Percentiles rank a stretch among this genome's conserved stretches.
Conservation (phyloP, 768 basidiomycete species). For the Mrakia blollopis region DNA sequence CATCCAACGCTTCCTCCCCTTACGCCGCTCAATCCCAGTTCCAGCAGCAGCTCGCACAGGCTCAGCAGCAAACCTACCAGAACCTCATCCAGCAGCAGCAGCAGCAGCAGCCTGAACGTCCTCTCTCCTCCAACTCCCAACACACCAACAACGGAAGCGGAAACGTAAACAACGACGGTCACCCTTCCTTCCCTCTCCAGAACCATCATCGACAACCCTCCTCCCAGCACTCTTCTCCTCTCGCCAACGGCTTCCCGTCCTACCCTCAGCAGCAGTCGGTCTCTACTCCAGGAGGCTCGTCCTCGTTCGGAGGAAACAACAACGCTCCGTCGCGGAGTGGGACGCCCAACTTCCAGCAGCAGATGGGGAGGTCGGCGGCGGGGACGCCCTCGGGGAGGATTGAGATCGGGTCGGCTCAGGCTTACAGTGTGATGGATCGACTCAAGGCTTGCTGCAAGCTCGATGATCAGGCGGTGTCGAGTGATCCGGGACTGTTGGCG, state of each 20-base stretch:
- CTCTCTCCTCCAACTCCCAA: slow-evolving; percentile 11
- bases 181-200: background rate
- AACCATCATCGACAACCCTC: slow-evolving; percentile 18
- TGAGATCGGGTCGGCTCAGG: slow-evolving; percentile 23
- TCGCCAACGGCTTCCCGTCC: slow-evolving; percentile 15
- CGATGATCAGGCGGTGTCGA: slow-evolving; percentile 27
- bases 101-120: slow-evolving; percentile 16
- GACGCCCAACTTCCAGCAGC: slow-evolving; percentile 15
- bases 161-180: background rate
- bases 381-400: slow-evolving; percentile 19
- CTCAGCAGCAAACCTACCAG: slow-evolving; percentile 15
- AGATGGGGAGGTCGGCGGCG: background rate
- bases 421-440: slow-evolving; percentile 28
- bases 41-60: slow-evolving; percentile 8
- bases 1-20: background rate
- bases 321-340: slow-evolving; percentile 4
- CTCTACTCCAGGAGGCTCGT: background rate
- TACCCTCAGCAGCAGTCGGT: background rate
- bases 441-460: slow-evolving; percentile 30
- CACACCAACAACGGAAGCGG: background rate
- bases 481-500: slow-evolving; percentile 30
- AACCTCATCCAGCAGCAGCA: slow-evolving; percentile 23
- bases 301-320: no score
- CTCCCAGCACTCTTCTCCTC: background rate
- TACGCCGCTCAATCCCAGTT: slow-evolving; percentile 11